A percentile compares a stretch with the other conserved stretches of the same genome.
Evolutionary conservation across 2,329 filamentous ascomycete species (phyloP).

Genomic region (Septoria petroselini): DNA sequence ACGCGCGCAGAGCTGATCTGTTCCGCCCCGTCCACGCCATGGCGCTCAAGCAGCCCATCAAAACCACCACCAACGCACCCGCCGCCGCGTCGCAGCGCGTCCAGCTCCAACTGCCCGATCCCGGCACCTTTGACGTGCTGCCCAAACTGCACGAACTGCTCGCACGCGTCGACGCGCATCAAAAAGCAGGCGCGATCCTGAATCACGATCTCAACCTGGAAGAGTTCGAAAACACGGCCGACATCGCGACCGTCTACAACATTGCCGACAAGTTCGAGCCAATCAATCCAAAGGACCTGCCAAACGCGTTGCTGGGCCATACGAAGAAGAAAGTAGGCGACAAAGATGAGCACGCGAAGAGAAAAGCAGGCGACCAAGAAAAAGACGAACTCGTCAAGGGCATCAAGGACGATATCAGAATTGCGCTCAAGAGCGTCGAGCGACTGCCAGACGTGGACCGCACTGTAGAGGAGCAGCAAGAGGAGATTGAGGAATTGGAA

Average conservation of each 20-base stretch:
- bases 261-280: conserved; percentile 30
- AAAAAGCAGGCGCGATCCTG: conserved; percentile 15
- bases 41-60: conserved; percentile 25
- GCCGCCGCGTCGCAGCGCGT: conserved; percentile 19
- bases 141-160: conserved; percentile 78
- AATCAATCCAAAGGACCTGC: conserved; percentile 71
- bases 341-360: too few species aligned
- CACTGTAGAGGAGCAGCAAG: conserved; percentile 64
- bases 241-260: conserved; percentile 40
- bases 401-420: conserved; percentile 68
- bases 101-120: conserved; percentile 59
- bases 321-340: too few species aligned
- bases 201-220: conserved; percentile 6
- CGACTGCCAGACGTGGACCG: conserved; percentile 68
- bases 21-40: too few species aligned
- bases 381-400: conserved; percentile 50
- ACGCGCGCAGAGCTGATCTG: too few species aligned
- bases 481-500: conserved; percentile 66
- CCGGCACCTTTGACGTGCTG: conserved; percentile 80
- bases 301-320: conserved; percentile 63
- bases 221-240: conserved; percentile 8
- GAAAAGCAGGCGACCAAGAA: neutral
- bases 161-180: conserved; percentile 55
- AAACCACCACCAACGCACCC: conserved; percentile 25
- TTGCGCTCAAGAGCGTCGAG: conserved; percentile 65